A percentile compares a stretch with the other conserved stretches of the same genome.
phyloP scores from a whole-genome alignment of 768 basidiomycete species.

The Cyclocybe cylindracea region DNA sequence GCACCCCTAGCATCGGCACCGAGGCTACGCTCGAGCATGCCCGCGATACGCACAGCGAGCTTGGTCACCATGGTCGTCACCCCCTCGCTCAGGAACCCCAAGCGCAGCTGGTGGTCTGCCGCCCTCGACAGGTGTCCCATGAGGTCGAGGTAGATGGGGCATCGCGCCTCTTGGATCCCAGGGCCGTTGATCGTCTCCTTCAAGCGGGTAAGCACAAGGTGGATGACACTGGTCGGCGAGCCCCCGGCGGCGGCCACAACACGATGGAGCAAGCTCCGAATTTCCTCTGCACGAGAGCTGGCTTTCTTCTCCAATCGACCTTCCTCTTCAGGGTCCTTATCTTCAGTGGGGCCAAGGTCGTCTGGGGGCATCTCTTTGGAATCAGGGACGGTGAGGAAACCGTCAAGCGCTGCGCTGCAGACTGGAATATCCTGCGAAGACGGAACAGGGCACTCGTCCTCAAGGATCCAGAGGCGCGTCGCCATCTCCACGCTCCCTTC shows the following conservation, averaged over 20 bases:
- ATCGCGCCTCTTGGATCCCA: conserved; percentile 15
- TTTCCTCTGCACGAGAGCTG: background rate
- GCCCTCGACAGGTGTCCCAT: conserved; percentile 30
- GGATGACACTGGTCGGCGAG: conserved; percentile 25
- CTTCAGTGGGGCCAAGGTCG: conserved; percentile 2
- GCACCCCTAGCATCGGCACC: background rate
- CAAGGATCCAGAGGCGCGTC: conserved; percentile 33
- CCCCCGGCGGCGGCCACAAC: conserved; percentile 28
- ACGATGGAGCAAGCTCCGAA: conserved; percentile 22
- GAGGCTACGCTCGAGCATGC: conserved; percentile 13
- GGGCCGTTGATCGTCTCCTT: conserved; percentile 17
- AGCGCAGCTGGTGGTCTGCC: conserved; percentile 28
- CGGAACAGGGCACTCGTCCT: conserved; percentile 22
- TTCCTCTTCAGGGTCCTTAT: background rate
- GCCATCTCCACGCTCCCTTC: conserved; percentile 34
- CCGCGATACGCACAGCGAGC: conserved; percentile 27
- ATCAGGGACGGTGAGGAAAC: conserved; percentile 18
- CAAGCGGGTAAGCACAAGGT: conserved; percentile 28
- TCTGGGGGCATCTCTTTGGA: conserved; percentile 1
- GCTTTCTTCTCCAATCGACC: background rate
- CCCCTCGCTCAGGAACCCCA: conserved; percentile 30
- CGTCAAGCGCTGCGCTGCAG: conserved; percentile 30
- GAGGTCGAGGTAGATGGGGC: conserved; percentile 29
- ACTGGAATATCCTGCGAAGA: conserved; percentile 23
- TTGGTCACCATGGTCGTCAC: conserved; percentile 30